These are phyloP conservation scores for Lecanicillium sp. DNA, from an alignment of 2,329 filamentous ascomycete genomes.

Conservation along the genomic window DNA sequence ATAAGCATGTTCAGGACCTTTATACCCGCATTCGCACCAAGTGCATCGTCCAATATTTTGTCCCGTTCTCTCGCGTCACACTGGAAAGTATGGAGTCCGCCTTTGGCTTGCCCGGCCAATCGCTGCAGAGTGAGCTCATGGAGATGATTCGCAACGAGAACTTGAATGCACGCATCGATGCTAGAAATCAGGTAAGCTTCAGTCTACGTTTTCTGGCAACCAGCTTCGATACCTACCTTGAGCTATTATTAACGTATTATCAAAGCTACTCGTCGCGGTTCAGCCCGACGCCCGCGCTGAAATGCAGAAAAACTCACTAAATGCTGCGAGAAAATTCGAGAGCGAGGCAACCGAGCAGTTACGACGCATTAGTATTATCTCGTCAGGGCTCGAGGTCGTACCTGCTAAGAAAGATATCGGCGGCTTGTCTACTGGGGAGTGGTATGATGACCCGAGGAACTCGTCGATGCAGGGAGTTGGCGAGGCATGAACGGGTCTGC, in stretches of 20 bases:
- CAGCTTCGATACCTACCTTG: constrained; percentile 18
- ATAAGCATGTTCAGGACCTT: constrained; percentile 63
- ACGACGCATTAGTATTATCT: constrained; percentile 67
- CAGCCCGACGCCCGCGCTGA: constrained; percentile 58
- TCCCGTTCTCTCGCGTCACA: constrained; percentile 83
- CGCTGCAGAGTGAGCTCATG: constrained; percentile 69
- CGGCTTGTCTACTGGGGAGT: constrained; percentile 25
- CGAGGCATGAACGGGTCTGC: too few species aligned
- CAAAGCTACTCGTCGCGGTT: constrained; percentile 65
- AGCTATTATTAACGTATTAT: constrained; percentile 15
- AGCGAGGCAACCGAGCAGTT: constrained; percentile 70
- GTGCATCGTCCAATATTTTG: constrained; percentile 88
- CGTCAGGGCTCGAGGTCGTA: constrained; percentile 66
- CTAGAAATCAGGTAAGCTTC: constrained; percentile 61
- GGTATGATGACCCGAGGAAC: constrained; percentile 26
- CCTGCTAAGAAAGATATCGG: constrained; percentile 19
- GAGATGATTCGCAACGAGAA: constrained; percentile 67
- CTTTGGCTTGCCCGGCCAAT: constrained; percentile 59
- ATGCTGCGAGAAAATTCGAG: constrained; percentile 65
- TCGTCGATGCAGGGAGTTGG: not conserved
- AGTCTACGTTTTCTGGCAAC: not conserved
- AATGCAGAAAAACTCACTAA: constrained; percentile 65
- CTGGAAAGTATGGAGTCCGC: constrained; percentile 70
- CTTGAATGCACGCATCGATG: constrained; percentile 76
- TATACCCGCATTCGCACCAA: constrained; percentile 77